Percentiles rank a stretch among this genome's conserved stretches.
Conservation (phyloP, 2,329 filamentous ascomycete genomes). For the Cylindrodendrum hubeiense region DNA sequence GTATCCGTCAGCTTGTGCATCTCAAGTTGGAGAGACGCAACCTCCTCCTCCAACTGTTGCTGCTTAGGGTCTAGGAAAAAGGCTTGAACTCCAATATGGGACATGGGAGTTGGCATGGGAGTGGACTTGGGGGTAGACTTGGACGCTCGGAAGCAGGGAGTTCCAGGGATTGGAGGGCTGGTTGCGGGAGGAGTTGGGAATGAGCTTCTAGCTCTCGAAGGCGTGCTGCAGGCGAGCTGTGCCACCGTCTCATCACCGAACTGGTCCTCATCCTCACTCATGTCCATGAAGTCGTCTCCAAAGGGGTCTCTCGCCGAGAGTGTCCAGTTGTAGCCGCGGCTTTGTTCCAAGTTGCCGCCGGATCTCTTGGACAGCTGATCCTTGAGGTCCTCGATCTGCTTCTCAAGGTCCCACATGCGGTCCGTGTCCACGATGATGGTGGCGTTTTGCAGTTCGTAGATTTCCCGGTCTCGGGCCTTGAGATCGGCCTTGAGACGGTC, state of each 20-base stretch:
- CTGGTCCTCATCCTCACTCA: constrained; percentile 51
- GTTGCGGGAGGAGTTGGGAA: constrained; percentile 69
- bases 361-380: constrained; percentile 47
- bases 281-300: constrained; percentile 57
- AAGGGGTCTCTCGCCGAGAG: constrained; percentile 62
- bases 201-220: constrained; percentile 57
- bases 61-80: constrained; percentile 57
- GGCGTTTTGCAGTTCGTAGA: constrained; percentile 64
- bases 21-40: constrained; percentile 62
- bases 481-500: constrained; percentile 62
- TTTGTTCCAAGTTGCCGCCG: constrained; percentile 36
- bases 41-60: constrained; percentile 58
- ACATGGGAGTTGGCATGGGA: constrained; percentile 40
- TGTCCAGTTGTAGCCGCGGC: constrained; percentile 62
- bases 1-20: constrained; percentile 60
- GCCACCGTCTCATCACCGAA: constrained; percentile 66
- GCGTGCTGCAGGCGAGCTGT: constrained; percentile 65
- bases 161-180: constrained; percentile 56
- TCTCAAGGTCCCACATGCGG: constrained; percentile 57
- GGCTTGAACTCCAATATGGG: constrained; percentile 54
- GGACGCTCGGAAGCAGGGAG: constrained; percentile 55
- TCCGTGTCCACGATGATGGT: constrained; percentile 63
- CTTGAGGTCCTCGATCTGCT: constrained; percentile 53
- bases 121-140: constrained; percentile 21
- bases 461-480: constrained; percentile 63